Evolutionary conservation across 1,284 basidiomycete species (phyloP), one percentile per base, ranked within the genome.

Genomic region (Peniophora sp.): DNA sequence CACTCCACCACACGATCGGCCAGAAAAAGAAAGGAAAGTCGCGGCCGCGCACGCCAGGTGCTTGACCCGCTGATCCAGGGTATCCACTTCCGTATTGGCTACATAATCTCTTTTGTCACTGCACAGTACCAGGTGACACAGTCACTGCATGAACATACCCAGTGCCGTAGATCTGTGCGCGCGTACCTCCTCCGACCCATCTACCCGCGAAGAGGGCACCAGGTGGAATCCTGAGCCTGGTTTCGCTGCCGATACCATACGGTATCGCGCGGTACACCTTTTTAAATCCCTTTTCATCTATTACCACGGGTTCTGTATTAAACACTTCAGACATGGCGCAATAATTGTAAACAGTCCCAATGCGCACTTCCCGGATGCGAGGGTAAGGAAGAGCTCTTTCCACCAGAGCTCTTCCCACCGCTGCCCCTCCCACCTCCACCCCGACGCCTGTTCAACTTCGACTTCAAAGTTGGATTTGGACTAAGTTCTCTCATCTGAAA

Each of bases 61-160:
- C 67, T 2, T 11, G 9, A 3, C 65, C 65, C 3, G 63, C 18
- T 2, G 64, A 39, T 3, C 71, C 71, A 47, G 79, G 79, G 63
- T 82, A 82, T 1, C 81, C 80, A 56, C 79, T 81, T 17, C 80
- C 80, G 57, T 79, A 83, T 22, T 63, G 62, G 32, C 79, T 81
- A 6, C 6, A 32, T 6, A 12, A 32, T 6, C 12, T 47, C 5
- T 49, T 23, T 50, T 34, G 11, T 2, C 24, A 39, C 32, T 43
- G 14, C 22, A 43, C 36, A 32, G 11, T 20, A 34, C 41, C n/a
- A n/a, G 37, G 37, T 43, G 18, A n/a, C 35, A 15, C 6, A 53
- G 39, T 20, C 22, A 9, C 2, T 17, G 24, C 32, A 47, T 24
- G 23, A 47, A n/a, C 17, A 47, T n/a, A 60, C 69, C 46, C 50